A percentile compares a stretch with the other conserved stretches of the same genome.
These are phyloP conservation scores for Camellia granthamiana DNA, from an alignment of 148 eudicot species.

Conservation along the genomic window DNA sequence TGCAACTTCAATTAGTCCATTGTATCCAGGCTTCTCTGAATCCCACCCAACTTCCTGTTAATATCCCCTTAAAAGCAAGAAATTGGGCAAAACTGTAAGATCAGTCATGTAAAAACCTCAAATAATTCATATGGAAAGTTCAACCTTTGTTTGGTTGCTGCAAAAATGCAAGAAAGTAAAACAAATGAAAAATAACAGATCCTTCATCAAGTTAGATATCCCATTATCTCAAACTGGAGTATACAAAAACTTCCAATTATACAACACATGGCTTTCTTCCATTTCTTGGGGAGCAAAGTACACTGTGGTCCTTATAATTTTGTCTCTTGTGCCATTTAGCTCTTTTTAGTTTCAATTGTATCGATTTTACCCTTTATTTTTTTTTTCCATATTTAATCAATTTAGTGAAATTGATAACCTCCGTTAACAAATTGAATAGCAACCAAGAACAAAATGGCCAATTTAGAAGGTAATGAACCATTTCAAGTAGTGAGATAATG, in stretches of 20 bases:
- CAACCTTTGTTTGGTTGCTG: background rate
- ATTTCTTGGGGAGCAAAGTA: background rate
- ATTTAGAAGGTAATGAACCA: background rate
- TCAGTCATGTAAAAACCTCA: background rate
- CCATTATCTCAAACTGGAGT: background rate
- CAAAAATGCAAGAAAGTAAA: background rate
- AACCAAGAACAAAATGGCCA: too few species aligned
- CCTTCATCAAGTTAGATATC: background rate
- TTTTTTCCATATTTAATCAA: too few species aligned
- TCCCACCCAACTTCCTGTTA: conserved; percentile 88
- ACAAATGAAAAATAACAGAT: background rate
- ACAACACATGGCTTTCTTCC: background rate
- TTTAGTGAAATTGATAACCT: too few species aligned
- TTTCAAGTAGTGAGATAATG: background rate
- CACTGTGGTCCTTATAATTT: too few species aligned
- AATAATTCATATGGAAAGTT: background rate
- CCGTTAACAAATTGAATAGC: too few species aligned
- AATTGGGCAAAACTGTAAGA: background rate
- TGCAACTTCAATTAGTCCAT: conserved; percentile 88
- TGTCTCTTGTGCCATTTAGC: too few species aligned
- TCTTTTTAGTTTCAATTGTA: too few species aligned
- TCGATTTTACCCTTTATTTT: too few species aligned
- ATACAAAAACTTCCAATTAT: background rate
- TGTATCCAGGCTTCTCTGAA: conserved; percentile 76
- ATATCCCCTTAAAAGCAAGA: conserved; percentile 21